A percentile compares a stretch with the other conserved stretches of the same genome.
Conservation (phyloP, 768 basidiomycete genomes). For the Exsudoporus frostii region DNA sequence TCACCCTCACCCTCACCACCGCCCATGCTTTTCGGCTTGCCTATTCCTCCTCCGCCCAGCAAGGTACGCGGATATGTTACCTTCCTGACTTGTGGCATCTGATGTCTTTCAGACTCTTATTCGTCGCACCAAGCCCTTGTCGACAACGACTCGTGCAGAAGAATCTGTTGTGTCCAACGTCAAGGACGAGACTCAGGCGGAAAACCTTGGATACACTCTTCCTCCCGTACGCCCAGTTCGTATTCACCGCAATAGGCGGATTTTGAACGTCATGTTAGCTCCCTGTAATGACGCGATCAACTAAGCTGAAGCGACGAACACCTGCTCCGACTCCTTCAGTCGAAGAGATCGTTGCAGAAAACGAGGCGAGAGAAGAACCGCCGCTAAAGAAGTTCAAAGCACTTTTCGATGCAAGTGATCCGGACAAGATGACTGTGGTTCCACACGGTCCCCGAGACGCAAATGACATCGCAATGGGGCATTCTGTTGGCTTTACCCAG, state of each 20-base stretch:
- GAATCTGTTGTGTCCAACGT: not conserved
- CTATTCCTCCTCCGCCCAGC: slow-evolving; percentile 24
- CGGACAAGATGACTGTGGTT: slow-evolving; percentile 37
- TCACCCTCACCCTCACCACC: slow-evolving; percentile 21
- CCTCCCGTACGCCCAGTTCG: slow-evolving; percentile 23
- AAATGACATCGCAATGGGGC: slow-evolving; percentile 7
- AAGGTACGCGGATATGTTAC: slow-evolving; percentile 9
- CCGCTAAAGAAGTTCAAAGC: slow-evolving; percentile 69
- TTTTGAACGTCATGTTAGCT: slow-evolving; percentile 28
- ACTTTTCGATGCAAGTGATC: slow-evolving; percentile 64
- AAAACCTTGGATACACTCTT: slow-evolving; percentile 12
- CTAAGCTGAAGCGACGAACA: slow-evolving; percentile 54
- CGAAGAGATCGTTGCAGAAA: slow-evolving; percentile 15
- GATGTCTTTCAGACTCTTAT: slow-evolving; percentile 19
- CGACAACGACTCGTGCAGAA: slow-evolving; percentile 9
- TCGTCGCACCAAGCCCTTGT: slow-evolving; percentile 20
- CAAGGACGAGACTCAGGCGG: slow-evolving; percentile 11
- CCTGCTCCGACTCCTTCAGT: slow-evolving; percentile 30
- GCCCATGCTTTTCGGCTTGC: slow-evolving; percentile 14
- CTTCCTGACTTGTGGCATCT: not conserved
- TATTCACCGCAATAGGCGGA: not conserved
- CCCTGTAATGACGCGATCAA: slow-evolving; percentile 39
- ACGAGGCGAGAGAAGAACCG: slow-evolving; percentile 39
- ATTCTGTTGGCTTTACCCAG: slow-evolving; percentile 13
- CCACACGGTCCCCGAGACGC: slow-evolving; percentile 11